Conservation (phyloP, 2,329 filamentous ascomycete species). For the Apiospora aurea region DNA sequence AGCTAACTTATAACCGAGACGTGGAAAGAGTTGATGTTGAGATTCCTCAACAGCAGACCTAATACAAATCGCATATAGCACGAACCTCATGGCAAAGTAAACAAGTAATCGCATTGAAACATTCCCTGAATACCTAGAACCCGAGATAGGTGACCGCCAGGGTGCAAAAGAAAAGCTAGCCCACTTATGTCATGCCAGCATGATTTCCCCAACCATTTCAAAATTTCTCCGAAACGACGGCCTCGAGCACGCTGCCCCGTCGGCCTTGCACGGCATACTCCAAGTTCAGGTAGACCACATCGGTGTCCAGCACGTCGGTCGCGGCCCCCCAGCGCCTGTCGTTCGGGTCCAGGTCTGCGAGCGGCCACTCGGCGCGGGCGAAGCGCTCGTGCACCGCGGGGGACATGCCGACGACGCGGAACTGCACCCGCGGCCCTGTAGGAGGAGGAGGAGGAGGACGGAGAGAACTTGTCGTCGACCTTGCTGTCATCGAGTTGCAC, state of each 20-base stretch:
- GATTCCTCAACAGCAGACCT: too few relatives aligned
- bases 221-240: conserved; percentile 38
- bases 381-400: conserved; percentile 36
- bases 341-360: conserved; percentile 36
- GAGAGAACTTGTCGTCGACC: conserved; percentile 39
- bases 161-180: background rate
- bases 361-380: conserved; percentile 37
- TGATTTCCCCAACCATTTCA: background rate
- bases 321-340: conserved; percentile 29
- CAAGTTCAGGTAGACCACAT: conserved; percentile 39
- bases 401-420: conserved; percentile 38
- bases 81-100: background rate
- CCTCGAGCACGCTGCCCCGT: conserved; percentile 38
- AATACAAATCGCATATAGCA: background rate
- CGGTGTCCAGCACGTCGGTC: conserved; percentile 19
- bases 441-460: conserved; percentile 38
- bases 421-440: conserved; percentile 37
- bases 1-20: background rate
- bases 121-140: background rate
- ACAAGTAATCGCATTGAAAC: background rate
- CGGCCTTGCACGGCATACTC: conserved; percentile 41
- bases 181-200: background rate
- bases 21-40: too few relatives aligned
- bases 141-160: background rate
- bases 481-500: conserved; percentile 26